These are phyloP conservation scores for Claviceps sp. DNA, from an alignment of 2,329 filamentous ascomycete genomes.

Conservation along the genomic window DNA sequence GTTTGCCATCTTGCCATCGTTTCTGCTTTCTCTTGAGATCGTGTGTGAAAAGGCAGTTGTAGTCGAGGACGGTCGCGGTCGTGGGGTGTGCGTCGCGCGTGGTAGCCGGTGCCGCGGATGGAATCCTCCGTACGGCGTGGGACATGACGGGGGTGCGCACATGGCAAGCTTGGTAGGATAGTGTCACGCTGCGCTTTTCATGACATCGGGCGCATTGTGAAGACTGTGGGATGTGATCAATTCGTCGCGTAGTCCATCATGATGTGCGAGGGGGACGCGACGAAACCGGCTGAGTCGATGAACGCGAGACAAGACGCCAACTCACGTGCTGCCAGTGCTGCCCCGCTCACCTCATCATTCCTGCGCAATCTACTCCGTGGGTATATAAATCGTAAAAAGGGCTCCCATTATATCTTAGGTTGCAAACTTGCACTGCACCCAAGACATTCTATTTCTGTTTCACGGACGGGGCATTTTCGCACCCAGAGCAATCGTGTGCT, in stretches of 20 bases:
- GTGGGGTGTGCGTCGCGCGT: conserved; percentile 7
- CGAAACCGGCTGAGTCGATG: background rate
- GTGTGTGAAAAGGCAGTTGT: conserved; percentile 74
- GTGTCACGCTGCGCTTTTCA: background rate
- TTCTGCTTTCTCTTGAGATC: conserved; percentile 81
- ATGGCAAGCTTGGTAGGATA: background rate
- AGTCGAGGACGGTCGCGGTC: conserved; percentile 67
- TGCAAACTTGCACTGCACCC: no score
- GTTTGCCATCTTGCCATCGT: conserved; percentile 81
- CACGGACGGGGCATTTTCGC: no score
- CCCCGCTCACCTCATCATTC: no score
- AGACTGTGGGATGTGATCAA: background rate
- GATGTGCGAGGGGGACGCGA: background rate
- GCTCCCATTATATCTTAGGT: no score
- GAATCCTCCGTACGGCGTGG: conserved; percentile 7
- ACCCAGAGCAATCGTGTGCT: no score
- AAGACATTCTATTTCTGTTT: no score
- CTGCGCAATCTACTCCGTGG: no score
- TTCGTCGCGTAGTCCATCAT: background rate
- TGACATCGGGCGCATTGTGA: background rate
- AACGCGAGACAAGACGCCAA: conserved; percentile 12
- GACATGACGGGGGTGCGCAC: conserved; percentile 10
- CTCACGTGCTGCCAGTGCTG: conserved; percentile 7
- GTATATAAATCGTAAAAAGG: no score
- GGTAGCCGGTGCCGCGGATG: background rate